phyloP scores from a whole-genome alignment of 768 basidiomycete genomes.

The Lentinus brumalis region DNA sequence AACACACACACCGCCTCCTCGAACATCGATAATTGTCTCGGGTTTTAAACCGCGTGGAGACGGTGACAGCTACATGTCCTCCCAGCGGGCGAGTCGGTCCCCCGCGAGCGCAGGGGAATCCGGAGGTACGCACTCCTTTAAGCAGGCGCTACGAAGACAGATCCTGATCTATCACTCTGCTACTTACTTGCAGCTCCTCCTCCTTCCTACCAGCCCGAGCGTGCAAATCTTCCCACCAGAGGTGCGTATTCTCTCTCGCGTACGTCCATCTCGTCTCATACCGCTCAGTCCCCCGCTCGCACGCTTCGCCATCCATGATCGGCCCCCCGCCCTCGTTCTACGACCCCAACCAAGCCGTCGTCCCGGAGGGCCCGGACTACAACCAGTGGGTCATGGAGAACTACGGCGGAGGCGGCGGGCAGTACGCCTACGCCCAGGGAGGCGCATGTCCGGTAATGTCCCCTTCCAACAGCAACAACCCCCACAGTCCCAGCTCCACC shows the following conservation, averaged over 20 bases:
- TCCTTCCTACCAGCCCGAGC: too few species aligned
- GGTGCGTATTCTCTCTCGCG: slow-evolving; percentile 10
- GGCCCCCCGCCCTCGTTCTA: slow-evolving; percentile 25
- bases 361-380: slow-evolving; percentile 21
- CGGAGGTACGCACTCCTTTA: slow-evolving; percentile 16
- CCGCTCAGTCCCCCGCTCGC: background rate
- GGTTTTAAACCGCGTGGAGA: slow-evolving; percentile 15
- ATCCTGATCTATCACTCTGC: slow-evolving; percentile 18
- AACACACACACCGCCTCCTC: background rate
- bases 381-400: slow-evolving; percentile 23
- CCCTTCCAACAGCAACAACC: slow-evolving; percentile 7
- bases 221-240: slow-evolving; percentile 21
- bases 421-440: slow-evolving; percentile 5
- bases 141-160: slow-evolving; percentile 6
- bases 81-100: slow-evolving; percentile 17
- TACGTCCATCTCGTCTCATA: background rate
- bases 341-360: slow-evolving; percentile 21
- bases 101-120: slow-evolving; percentile 15
- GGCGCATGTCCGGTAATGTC: slow-evolving; percentile 13
- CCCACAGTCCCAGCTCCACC: slow-evolving; percentile 12
- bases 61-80: slow-evolving; percentile 17
- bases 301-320: slow-evolving; percentile 21
- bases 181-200: slow-evolving; percentile 7
- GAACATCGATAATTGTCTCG: background rate
- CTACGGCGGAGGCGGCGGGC: slow-evolving; percentile 12